These are phyloP conservation scores for Hansenula anomala DNA, from an alignment of 1,139 yeast species.

Conservation along the genomic window DNA sequence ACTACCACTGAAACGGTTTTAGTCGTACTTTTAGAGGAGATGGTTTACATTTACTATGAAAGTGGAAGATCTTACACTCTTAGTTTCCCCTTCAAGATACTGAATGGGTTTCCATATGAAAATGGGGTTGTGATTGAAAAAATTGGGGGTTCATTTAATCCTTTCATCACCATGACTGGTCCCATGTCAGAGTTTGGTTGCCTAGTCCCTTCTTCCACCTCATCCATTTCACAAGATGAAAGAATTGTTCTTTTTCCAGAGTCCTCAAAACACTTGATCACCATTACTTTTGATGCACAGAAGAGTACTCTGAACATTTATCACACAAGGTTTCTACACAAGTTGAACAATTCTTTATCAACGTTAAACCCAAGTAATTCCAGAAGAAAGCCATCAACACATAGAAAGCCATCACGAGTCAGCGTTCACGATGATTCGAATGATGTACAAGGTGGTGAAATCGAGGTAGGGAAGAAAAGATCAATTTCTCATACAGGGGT, in stretches of 20 bases:
- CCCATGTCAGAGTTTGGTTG: constrained; percentile 67
- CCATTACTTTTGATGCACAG: constrained; percentile 47
- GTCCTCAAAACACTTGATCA: constrained; percentile 32
- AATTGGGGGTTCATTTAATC: constrained; percentile 25
- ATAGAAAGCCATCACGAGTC: constrained; percentile 7
- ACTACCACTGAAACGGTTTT: constrained; percentile 28
- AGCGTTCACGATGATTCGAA: constrained; percentile 4
- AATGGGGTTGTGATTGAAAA: constrained; percentile 62
- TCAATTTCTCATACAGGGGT: constrained; percentile 54
- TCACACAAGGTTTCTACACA: constrained; percentile 41
- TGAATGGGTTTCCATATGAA: constrained; percentile 52
- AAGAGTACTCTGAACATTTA: constrained; percentile 44
- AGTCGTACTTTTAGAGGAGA: constrained; percentile 46
- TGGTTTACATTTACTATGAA: constrained; percentile 51
- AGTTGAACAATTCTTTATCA: constrained; percentile 4
- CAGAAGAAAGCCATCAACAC: constrained; percentile 16
- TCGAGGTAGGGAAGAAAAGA: constrained; percentile 40
- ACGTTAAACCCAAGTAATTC: constrained; percentile 1
- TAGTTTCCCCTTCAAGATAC: constrained; percentile 59
- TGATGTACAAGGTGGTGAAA: constrained; percentile 7
- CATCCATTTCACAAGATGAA: constrained; percentile 58
- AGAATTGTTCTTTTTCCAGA: constrained; percentile 48
- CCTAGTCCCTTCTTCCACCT: constrained; percentile 65
- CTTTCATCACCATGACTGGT: constrained; percentile 60
- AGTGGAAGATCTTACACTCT: constrained; percentile 55